Evolutionary conservation across 1,284 basidiomycete genomes (phyloP).

Genomic region (Austropuccinia psidii): DNA sequence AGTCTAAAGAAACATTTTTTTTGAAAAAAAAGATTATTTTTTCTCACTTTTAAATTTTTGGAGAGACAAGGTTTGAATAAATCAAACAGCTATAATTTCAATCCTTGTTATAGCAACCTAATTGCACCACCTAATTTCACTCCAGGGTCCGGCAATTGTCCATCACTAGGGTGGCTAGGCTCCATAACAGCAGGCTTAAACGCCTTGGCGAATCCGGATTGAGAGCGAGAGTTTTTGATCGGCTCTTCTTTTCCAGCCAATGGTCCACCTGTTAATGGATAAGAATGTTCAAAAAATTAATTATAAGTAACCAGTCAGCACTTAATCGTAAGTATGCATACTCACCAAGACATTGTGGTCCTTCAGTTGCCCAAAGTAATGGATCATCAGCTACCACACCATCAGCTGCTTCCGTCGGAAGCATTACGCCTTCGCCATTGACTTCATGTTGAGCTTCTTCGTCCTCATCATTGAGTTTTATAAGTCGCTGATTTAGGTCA

Average conservation of each 20-base stretch:
- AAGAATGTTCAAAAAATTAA: background rate
- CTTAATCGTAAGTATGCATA: background rate
- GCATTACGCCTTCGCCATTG: background rate
- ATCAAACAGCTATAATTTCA: too few species aligned
- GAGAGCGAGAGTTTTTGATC: background rate
- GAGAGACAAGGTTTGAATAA: too few species aligned
- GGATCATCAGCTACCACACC: slow-evolving; percentile 8
- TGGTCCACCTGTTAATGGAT: background rate
- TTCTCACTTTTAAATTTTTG: too few species aligned
- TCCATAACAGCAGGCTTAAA: slow-evolving; percentile 29
- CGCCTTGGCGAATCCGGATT: slow-evolving; percentile 7
- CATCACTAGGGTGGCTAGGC: background rate
- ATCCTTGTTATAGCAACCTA: too few species aligned
- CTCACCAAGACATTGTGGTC: background rate
- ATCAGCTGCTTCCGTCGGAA: background rate
- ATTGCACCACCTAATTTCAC: slow-evolving; percentile 25
- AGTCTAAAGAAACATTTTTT: too few species aligned
- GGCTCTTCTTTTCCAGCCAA: background rate
- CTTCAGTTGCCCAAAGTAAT: background rate
- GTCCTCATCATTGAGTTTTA: slow-evolving; percentile 51
- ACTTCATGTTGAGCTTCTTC: slow-evolving; percentile 7
- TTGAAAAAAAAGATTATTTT: too few species aligned
- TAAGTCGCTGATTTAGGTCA: slow-evolving; percentile 64
- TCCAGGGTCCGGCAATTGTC: background rate
- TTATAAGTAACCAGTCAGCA: background rate